These are phyloP conservation scores for Hirschioporus abietinus DNA, from an alignment of 768 basidiomycete genomes.

Conservation along the genomic window DNA sequence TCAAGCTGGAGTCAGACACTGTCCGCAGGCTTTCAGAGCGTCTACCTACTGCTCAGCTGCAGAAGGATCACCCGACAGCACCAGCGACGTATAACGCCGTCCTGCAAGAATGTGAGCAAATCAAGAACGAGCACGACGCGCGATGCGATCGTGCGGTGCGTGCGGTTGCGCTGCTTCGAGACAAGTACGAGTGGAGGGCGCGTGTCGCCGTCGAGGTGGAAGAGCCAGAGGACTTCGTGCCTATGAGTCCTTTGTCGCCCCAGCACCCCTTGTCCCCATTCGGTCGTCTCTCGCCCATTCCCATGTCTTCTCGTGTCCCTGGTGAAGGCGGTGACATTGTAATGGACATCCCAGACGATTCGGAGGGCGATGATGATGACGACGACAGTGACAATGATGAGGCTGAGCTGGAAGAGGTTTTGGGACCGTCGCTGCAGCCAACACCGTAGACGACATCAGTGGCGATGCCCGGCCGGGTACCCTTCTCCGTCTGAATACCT, in stretches of 20 bases:
- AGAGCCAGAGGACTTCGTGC: slow-evolving; percentile 66
- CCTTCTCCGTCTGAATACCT: no score
- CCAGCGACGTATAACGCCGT: slow-evolving; percentile 49
- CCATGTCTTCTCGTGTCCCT: slow-evolving; percentile 47
- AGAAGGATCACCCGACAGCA: slow-evolving; percentile 12
- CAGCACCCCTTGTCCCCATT: not conserved
- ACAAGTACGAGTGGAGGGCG: slow-evolving; percentile 79
- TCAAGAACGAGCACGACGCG: slow-evolving; percentile 65
- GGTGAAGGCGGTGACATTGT: slow-evolving; percentile 19
- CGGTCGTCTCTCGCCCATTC: not conserved
- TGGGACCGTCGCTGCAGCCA: slow-evolving; percentile 1
- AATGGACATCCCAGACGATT: slow-evolving; percentile 26
- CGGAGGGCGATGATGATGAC: slow-evolving; percentile 32
- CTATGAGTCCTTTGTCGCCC: not conserved
- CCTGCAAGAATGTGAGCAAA: slow-evolving; percentile 57
- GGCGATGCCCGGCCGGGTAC: no score
- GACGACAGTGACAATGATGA: slow-evolving; percentile 27
- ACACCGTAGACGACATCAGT: not conserved
- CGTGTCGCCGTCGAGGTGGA: slow-evolving; percentile 76
- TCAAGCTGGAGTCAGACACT: slow-evolving; percentile 64
- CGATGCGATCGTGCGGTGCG: slow-evolving; percentile 74
- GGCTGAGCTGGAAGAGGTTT: slow-evolving; percentile 22
- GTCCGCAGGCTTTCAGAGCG: slow-evolving; percentile 66
- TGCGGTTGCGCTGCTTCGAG: slow-evolving; percentile 71
- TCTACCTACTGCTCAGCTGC: slow-evolving; percentile 32